Evolutionary conservation across 2,329 filamentous ascomycete genomes (phyloP).

Genomic region (Helminthosporium solani): DNA sequence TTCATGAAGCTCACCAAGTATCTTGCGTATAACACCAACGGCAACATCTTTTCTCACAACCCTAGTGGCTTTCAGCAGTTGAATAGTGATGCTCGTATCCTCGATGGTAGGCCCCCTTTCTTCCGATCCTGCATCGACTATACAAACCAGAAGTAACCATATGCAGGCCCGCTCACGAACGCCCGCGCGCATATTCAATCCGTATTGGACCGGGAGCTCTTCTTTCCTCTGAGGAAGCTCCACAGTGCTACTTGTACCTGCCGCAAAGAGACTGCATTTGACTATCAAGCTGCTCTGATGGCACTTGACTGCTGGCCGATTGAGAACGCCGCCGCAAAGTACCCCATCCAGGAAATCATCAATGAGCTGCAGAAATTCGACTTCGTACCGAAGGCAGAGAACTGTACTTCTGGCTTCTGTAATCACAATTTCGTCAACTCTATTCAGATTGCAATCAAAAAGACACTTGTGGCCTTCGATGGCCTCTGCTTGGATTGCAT

Average conservation of each 20-base stretch:
- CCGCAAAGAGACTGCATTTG: conserved; percentile 19
- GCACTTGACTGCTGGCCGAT: conserved; percentile 16
- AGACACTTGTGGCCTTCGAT: conserved; percentile 13
- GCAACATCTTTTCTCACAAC: conserved; percentile 11
- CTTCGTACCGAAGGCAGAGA: conserved; percentile 10
- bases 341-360: conserved; percentile 12
- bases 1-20: conserved; percentile 24
- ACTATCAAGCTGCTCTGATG: conserved; percentile 15
- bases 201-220: conserved; percentile 12
- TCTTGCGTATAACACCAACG: conserved; percentile 17
- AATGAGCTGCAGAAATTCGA: conserved; percentile 13
- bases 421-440: conserved; percentile 15
- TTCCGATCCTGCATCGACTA: background rate
- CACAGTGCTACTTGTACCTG: conserved; percentile 13
- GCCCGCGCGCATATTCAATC: conserved; percentile 14
- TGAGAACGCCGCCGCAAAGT: conserved; percentile 8
- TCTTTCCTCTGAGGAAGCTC: conserved; percentile 14
- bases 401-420: conserved; percentile 12
- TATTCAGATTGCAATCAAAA: conserved; percentile 14
- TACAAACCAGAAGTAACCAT: background rate
- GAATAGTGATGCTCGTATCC: conserved; percentile 10
- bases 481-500: conserved; percentile 22
- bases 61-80: conserved; percentile 11
- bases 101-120: conserved; percentile 12
- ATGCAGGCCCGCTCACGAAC: conserved; percentile 12